Base-by-base conservation (phyloP, 78 protist species). In the Cavenderia fasciculata region DNA sequence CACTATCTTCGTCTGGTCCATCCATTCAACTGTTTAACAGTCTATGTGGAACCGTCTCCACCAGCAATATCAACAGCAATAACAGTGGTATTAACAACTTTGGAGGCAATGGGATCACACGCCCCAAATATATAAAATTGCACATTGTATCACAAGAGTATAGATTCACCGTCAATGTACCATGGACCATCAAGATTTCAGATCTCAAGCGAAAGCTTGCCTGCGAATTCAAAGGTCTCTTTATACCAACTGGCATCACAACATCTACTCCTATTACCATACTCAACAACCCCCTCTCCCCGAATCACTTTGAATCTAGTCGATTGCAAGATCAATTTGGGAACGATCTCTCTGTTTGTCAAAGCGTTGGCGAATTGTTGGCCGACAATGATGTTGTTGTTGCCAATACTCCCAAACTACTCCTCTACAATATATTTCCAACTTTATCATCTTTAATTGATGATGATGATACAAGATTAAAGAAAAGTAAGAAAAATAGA, bases 261-360 rank as follows among this genome's bases (percentile, higher is more conserved):
- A 14, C n/a, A 10, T n/a, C n/a, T n/a, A n/a, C n/a, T n/a, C n/a
- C n/a, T n/a, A n/a, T n/a, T n/a, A n/a, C n/a, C n/a, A n/a, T n/a
- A n/a, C n/a, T n/a, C 69, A 40, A 57, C 0, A 74, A 74, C 27
- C 85, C 85, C 25, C 63, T 74, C 21, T 61, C 49, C 5, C 23
- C 7, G 18, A 10, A 3, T 6, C 21, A 74, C 25, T n/a, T 59
- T 7, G 27, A 21, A 14, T 34, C 34, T 41, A 19, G 52, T 19
- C 23, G 59, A 25, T 23, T 74, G 16, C 85, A 51, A 12, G 85
- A 74, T 29, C 34, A 59, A 40, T 41, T 34, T 19, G 59, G 49
- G 21, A 74, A 74, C 31, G 85, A 74, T 41, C 59, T 74, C 19
- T 74, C 85, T 29, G 59, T 57, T 31, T 36, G 51, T 18, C 10